Percentiles rank a stretch among this genome's conserved stretches.
Conservation (phyloP, 2,329 filamentous ascomycete species). For the Clarireedia monteithiana region DNA sequence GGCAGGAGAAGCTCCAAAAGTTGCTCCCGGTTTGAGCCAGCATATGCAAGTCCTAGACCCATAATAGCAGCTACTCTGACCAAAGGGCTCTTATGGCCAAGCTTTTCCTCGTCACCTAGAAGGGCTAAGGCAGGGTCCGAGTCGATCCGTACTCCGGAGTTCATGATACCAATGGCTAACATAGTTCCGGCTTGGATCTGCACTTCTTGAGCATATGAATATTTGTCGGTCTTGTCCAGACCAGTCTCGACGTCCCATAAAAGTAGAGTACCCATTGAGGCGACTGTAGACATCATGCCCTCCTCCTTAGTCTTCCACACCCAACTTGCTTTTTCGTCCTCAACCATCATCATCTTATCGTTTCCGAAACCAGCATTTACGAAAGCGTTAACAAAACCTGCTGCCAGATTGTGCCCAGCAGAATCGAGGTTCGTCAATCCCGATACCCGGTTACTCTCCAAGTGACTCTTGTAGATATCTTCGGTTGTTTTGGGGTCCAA, state of each 20-base stretch:
- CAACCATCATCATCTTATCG: conserved; percentile 95
- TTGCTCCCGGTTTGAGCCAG: conserved; percentile 86
- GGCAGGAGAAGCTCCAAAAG: conserved; percentile 80
- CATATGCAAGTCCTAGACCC: conserved; percentile 91
- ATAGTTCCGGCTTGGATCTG: conserved; percentile 87
- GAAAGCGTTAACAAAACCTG: conserved; percentile 93
- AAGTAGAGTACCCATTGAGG: conserved; percentile 83
- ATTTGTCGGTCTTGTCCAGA: conserved; percentile 89
- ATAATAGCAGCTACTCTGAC: conserved; percentile 84
- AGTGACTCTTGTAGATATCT: conserved; percentile 98
- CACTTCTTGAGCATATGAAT: conserved; percentile 75
- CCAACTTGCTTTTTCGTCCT: conserved; percentile 85
- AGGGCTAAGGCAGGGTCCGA: conserved; percentile 86
- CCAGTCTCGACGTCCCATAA: conserved; percentile 92
- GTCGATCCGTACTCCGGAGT: conserved; percentile 82
- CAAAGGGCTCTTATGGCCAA: conserved; percentile 69
- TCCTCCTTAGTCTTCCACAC: conserved; percentile 99
- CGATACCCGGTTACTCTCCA: conserved; percentile 88
- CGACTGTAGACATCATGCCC: conserved; percentile 93
- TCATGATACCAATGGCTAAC: conserved; percentile 92
- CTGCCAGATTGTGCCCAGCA: conserved; percentile 88
- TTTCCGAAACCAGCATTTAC: conserved; percentile 92
- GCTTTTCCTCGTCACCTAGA: conserved; percentile 69
- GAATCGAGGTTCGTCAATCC: conserved; percentile 94
- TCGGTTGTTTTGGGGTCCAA: conserved; percentile 94